Conservation (phyloP, 352 stramenopile species). For the Pythium phragmitis region DNA sequence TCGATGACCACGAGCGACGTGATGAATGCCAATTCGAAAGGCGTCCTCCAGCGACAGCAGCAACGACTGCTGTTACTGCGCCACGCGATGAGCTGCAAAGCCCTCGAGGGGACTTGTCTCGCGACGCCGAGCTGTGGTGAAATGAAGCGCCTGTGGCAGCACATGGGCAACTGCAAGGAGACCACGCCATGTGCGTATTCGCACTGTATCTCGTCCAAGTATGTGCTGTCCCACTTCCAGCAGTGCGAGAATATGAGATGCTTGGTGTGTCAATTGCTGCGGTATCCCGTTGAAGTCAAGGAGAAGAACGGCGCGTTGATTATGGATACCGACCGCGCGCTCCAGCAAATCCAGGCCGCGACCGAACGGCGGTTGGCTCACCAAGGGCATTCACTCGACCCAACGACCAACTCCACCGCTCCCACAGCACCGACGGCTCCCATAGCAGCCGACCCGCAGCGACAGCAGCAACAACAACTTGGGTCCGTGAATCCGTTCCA, state of each 20-base stretch:
- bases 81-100: constrained; percentile 98
- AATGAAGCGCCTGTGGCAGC: constrained; percentile 98
- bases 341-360: constrained; percentile 78
- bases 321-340: constrained; percentile 69
- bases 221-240: constrained; percentile 99
- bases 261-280: constrained; percentile 96
- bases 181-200: constrained; percentile 95
- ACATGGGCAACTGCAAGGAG: constrained; percentile 98
- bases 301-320: constrained; percentile 88
- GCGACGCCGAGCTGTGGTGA: constrained; percentile 95
- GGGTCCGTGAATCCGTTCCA: background rate
- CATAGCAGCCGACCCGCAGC: background rate
- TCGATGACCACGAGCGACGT: constrained; percentile 78
- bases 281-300: constrained; percentile 96
- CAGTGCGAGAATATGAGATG: constrained; percentile 97
- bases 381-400: constrained; percentile 1
- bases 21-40: constrained; percentile 80
- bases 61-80: constrained; percentile 96
- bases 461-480: constrained; percentile 7
- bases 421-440: background rate
- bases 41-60: constrained; percentile 97
- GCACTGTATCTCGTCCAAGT: constrained; percentile 98
- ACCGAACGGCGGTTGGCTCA: constrained; percentile 44
- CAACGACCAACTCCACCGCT: background rate
- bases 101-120: constrained; percentile 90